These are phyloP conservation scores for Cystobasidium tubakii DNA, from an alignment of 768 basidiomycete species.

Conservation along the genomic window DNA sequence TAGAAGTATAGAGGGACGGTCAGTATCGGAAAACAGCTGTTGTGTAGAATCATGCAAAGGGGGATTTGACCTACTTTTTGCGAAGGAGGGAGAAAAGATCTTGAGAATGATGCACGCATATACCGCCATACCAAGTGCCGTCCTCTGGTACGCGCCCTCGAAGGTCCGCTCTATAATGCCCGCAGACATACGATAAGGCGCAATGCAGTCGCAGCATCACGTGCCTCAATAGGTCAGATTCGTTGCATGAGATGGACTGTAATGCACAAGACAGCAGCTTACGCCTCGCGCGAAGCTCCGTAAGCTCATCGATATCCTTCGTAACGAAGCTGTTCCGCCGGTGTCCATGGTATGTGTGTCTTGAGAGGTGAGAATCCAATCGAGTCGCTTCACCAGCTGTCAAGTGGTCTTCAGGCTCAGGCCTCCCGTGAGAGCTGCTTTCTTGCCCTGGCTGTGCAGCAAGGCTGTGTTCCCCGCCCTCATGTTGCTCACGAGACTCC, in stretches of 20 bases:
- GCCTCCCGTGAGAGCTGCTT: not conserved
- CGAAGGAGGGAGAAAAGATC: conserved; percentile 38
- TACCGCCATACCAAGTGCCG: conserved; percentile 32
- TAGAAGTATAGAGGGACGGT: not conserved
- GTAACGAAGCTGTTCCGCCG: conserved; percentile 29
- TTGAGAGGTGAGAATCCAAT: not conserved
- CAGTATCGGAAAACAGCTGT: not conserved
- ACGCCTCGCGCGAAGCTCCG: conserved; percentile 37
- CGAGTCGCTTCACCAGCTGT: not conserved
- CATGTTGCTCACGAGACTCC: not conserved
- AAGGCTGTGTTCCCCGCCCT: not conserved
- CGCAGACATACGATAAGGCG: not conserved
- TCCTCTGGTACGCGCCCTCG: conserved; percentile 37
- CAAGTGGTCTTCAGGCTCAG: not conserved
- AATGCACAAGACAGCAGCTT: not conserved
- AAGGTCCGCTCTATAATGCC: not conserved
- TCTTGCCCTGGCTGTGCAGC: not conserved
- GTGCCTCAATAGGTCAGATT: not conserved
- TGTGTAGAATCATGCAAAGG: not conserved
- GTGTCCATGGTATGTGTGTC: conserved; percentile 32
- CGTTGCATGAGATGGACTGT: not conserved
- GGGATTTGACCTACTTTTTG: conserved; percentile 12
- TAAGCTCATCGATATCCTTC: conserved; percentile 39
- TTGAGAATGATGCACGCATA: conserved; percentile 39
- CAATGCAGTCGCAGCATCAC: not conserved